A percentile compares a stretch with the other conserved stretches of the same genome.
Evolutionary conservation across 305 asterid genomes (phyloP).

Genomic region (Fraxinus nigra): DNA sequence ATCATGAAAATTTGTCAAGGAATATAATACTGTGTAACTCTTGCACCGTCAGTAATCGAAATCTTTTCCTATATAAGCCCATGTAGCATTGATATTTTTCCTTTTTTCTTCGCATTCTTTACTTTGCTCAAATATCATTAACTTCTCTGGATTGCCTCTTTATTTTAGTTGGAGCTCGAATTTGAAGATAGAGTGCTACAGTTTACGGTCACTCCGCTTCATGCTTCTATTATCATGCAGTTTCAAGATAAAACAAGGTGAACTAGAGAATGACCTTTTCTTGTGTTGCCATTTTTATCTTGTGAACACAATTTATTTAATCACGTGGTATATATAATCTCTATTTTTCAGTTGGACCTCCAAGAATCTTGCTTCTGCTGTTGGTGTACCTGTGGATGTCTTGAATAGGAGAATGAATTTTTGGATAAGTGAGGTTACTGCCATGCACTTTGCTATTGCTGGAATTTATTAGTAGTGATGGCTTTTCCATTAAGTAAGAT

Average conservation of each 20-base stretch:
- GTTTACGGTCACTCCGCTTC: conserved; percentile 80
- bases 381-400: conserved; percentile 83
- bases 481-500: background rate
- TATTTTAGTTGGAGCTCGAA: conserved; percentile 82
- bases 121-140: conserved; percentile 7
- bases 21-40: conserved; percentile 14
- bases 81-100: background rate
- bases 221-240: conserved; percentile 82
- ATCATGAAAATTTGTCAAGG: background rate
- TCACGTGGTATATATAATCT: conserved; percentile 7
- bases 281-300: conserved; percentile 6
- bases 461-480: background rate
- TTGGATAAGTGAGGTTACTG: conserved; percentile 89
- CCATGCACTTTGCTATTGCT: background rate
- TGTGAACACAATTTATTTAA: background rate
- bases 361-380: conserved; percentile 72
- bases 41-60: background rate
- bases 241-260: conserved; percentile 90
- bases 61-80: background rate
- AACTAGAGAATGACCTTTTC: conserved; percentile 3
- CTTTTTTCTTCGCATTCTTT: background rate
- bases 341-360: conserved; percentile 73
- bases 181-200: conserved; percentile 75
- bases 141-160: conserved; percentile 18
- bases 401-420: conserved; percentile 72